Conservation (phyloP, 306 rosid genomes). For the Cucurbita moschata region DNA sequence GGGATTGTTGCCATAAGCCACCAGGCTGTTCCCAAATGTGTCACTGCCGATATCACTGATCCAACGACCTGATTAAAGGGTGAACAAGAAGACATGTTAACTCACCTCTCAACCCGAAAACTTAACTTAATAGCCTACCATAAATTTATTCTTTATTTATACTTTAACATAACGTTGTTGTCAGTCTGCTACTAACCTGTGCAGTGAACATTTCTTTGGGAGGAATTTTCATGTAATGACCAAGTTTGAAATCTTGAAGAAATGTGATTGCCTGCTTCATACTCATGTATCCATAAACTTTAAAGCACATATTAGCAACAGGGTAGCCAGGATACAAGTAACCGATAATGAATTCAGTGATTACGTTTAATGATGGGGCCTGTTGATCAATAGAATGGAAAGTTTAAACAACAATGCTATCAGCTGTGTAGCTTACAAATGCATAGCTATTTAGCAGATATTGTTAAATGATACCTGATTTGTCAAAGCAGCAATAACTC, state of each 20-base stretch:
- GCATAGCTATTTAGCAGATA: neutral
- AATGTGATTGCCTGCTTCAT: slow-evolving; percentile 60
- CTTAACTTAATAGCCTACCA: too few relatives aligned
- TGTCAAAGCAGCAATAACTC: slow-evolving; percentile 61
- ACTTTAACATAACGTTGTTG: neutral
- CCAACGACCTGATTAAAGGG: slow-evolving; percentile 39
- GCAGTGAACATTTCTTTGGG: slow-evolving; percentile 72
- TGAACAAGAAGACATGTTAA: neutral
- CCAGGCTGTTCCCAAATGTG: slow-evolving; percentile 71
- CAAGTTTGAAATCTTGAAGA: slow-evolving; percentile 78
- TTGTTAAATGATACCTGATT: slow-evolving; percentile 41
- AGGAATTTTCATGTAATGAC: slow-evolving; percentile 92
- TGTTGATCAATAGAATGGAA: slow-evolving; percentile 10
- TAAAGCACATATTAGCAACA: slow-evolving; percentile 65
- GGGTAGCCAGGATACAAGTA: slow-evolving; percentile 75
- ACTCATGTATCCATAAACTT: slow-evolving; percentile 59
- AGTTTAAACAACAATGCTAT: neutral
- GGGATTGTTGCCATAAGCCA: slow-evolving; percentile 65
- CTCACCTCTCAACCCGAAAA: neutral
- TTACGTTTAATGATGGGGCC: slow-evolving; percentile 49
- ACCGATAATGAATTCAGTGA: slow-evolving; percentile 67
- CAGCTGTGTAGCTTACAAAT: neutral
- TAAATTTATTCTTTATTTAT: too few relatives aligned
- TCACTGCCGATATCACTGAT: slow-evolving; percentile 35
- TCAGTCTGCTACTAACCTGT: slow-evolving; percentile 34